phyloP scores from a whole-genome alignment of 495 filamentous ascomycete genomes.

The Ascobolus immersus region DNA sequence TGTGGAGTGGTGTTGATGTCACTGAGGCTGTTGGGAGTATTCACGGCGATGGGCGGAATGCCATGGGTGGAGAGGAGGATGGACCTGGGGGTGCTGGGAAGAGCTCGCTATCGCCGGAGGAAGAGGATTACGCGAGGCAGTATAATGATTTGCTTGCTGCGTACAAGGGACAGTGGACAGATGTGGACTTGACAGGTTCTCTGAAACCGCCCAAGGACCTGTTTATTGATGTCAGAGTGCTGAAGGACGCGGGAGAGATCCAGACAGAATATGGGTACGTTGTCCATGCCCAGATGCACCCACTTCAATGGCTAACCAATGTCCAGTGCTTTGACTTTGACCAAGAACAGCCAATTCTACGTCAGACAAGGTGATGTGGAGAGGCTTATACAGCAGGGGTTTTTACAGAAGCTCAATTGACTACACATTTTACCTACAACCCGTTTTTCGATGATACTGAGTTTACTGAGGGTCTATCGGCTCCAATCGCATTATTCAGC shows the following conservation, averaged over 20 bases:
- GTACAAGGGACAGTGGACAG: constrained; percentile 97
- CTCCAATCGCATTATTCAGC: too few species aligned
- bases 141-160: constrained; percentile 81
- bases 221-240: constrained; percentile 88
- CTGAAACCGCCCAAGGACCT: constrained; percentile 84
- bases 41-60: constrained; percentile 9
- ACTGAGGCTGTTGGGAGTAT: constrained; percentile 27
- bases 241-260: constrained; percentile 95
- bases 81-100: constrained; percentile 18
- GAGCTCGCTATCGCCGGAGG: constrained; percentile 81
- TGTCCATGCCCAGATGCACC: constrained; percentile 2
- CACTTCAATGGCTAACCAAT: constrained; percentile 4
- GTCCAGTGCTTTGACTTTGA: constrained; percentile 75
- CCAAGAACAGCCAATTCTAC: constrained; percentile 94
- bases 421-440: too few species aligned
- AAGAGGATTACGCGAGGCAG: constrained; percentile 83
- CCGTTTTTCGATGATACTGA: too few species aligned
- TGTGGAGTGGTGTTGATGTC: constrained; percentile 72
- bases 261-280: constrained; percentile 96
- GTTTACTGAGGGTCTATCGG: too few species aligned
- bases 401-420: constrained; percentile 67
- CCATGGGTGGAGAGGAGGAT: constrained; percentile 20
- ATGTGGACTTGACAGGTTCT: constrained; percentile 86
- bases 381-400: constrained; percentile 84
- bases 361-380: constrained; percentile 94